Evolutionary conservation across 1,284 basidiomycete genomes (phyloP).

Genomic region (Cutaneotrichosporon sp.): DNA sequence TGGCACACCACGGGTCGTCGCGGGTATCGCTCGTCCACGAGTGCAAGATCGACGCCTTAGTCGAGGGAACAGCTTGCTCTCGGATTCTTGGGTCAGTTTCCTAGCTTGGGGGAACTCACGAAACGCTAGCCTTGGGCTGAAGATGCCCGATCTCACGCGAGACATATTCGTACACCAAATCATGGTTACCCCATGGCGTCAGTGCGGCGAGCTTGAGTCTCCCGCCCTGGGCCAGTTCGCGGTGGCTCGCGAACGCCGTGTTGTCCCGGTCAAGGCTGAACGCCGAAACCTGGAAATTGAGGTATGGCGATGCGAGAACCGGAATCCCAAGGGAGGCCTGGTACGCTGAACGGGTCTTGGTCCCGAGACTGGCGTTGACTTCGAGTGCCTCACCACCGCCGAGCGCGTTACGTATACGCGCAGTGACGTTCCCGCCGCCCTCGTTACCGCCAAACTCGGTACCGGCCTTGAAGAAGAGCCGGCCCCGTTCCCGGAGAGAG

Average conservation of each 20-base stretch:
- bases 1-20: conserved; percentile 67
- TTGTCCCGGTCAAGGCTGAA: conserved; percentile 57
- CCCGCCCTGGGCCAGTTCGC: conserved; percentile 54
- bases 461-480: conserved; percentile 77
- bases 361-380: conserved; percentile 79
- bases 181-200: conserved; percentile 62
- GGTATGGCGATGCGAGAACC: conserved; percentile 48
- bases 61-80: conserved; percentile 70
- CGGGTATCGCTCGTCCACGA: conserved; percentile 75
- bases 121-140: conserved; percentile 71
- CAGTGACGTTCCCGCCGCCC: conserved; percentile 78
- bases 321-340: conserved; percentile 48
- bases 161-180: conserved; percentile 77
- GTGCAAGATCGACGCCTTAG: conserved; percentile 83
- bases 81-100: conserved; percentile 63
- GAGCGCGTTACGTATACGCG: conserved; percentile 79
- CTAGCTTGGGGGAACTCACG: conserved; percentile 56
- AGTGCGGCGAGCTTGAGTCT: conserved; percentile 48
- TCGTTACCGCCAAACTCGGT: conserved; percentile 95
- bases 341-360: conserved; percentile 81
- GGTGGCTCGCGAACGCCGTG: conserved; percentile 54
- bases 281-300: conserved; percentile 44
- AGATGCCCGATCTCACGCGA: conserved; percentile 71
- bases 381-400: conserved; percentile 89
- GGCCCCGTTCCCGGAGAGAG: conserved; percentile 70